Conservation (phyloP, 208 protist species). For the Leishmania braziliensis region DNA sequence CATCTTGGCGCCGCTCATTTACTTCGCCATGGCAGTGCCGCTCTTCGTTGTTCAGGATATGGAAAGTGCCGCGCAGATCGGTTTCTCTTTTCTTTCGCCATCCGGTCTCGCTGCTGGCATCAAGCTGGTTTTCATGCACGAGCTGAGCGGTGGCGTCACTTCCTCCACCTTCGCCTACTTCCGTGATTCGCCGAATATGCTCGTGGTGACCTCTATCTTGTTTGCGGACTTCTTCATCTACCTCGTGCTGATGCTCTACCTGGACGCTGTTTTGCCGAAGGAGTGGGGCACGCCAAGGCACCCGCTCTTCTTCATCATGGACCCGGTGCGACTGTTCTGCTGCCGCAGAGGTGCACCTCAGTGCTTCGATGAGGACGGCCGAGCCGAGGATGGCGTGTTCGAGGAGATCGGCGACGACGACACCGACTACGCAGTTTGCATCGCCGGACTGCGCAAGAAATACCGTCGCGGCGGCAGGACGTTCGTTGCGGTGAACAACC, state of each 20-base stretch:
- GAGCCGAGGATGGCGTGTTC: conserved; percentile 40
- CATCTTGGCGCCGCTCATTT: conserved; percentile 53
- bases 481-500: conserved; percentile 75
- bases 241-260: conserved; percentile 68
- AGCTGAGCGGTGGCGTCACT: conserved; percentile 41
- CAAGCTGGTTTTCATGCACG: conserved; percentile 55
- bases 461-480: conserved; percentile 40
- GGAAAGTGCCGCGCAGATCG: conserved; percentile 21
- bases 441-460: conserved; percentile 32
- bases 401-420: conserved; percentile 33
- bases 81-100: conserved; percentile 54
- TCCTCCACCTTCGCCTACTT: conserved; percentile 37
- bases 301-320: conserved; percentile 71
- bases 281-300: conserved; percentile 62
- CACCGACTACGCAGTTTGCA: conserved; percentile 22
- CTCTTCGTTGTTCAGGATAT: conserved; percentile 57
- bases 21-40: conserved; percentile 26
- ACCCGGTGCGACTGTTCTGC: conserved; percentile 30
- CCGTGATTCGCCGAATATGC: conserved; percentile 46
- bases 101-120: conserved; percentile 57
- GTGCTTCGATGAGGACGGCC: conserved; percentile 29
- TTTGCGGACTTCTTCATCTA: conserved; percentile 62
- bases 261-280: conserved; percentile 69
- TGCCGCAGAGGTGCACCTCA: background rate
- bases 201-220: conserved; percentile 33